Base-by-base conservation (phyloP, 805 yeast genomes). In the Candida peoriensis region DNA sequence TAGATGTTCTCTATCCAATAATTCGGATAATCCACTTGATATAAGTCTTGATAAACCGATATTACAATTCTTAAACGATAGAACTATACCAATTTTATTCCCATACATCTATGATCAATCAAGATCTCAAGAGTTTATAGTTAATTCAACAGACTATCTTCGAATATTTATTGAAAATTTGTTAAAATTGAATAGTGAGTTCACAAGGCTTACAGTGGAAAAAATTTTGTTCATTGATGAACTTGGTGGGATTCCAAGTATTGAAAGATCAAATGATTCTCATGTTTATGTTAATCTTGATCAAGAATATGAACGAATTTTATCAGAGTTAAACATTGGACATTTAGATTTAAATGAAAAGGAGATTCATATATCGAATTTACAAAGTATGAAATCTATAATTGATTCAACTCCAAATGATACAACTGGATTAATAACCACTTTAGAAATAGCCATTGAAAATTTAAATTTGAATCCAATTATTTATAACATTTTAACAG, bases 191-290 rank as follows among this genome's bases (percentile, higher is more conserved):
- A 40, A 60, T 22, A 55, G 57, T 11, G 20, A 29, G 4, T 15
- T 33, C 4, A 38, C 28, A 28, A 44, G 38, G 13, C 61, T 61
- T 32, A 65, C 79, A 1, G 72, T 93, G 28, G 98, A 93, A 43
- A 93, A 93, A 46, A 60, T 90, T 20, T 74, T 90, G 7, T 77
- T 80, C 42, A 64, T 93, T 20, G 97, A 88, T 48, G 74, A 78
- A 1, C 55, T 72, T 14, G 99, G 99, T 2, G 99, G 99, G 0
- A 81, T 87, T 6, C 97, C 97, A 0, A 82, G 94, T 1, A 64
- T 78, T 17, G 96, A 87, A 52, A 68, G 97, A 39, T 73, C 77
- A 38, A 76, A 78, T 37, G 77, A 88, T 4, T 74, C 95, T 13
- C 98, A 93, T 57, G 94, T 93, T 1, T 81, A 82, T 40, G 78